phyloP scores from a whole-genome alignment of 202 grass and related monocot genomes.

The Setaria italica region DNA sequence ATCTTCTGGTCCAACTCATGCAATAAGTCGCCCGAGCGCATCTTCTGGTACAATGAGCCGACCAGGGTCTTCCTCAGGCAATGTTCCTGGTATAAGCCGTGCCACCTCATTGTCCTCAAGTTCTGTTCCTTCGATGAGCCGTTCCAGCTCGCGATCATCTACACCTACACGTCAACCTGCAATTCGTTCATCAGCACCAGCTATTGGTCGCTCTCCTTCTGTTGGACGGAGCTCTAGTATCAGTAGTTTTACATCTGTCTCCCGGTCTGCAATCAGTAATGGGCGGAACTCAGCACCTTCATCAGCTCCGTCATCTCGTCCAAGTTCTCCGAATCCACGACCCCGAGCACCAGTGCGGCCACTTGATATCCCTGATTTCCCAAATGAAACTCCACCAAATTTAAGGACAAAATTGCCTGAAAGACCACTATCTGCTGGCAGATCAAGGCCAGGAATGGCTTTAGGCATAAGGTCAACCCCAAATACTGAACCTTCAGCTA shows the following conservation, averaged over 20 bases:
- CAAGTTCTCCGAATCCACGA: slow-evolving; percentile 78
- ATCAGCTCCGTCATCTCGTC: slow-evolving; percentile 80
- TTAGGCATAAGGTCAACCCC: slow-evolving; percentile 61
- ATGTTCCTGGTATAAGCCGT: slow-evolving; percentile 50
- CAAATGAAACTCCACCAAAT: slow-evolving; percentile 86
- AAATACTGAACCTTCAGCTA: slow-evolving; percentile 58
- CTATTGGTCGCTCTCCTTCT: slow-evolving; percentile 68
- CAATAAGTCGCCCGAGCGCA: slow-evolving; percentile 47
- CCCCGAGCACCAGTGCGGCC: slow-evolving; percentile 74
- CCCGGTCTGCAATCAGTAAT: slow-evolving; percentile 51
- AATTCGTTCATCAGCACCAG: slow-evolving; percentile 50
- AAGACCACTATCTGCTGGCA: slow-evolving; percentile 83
- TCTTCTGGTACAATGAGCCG: slow-evolving; percentile 38
- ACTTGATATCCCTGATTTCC: slow-evolving; percentile 96
- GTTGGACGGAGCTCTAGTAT: slow-evolving; percentile 62
- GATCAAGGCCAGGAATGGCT: slow-evolving; percentile 80
- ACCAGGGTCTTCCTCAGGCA: slow-evolving; percentile 51
- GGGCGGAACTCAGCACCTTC: slow-evolving; percentile 71
- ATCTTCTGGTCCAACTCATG: slow-evolving; percentile 54
- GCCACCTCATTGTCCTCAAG: slow-evolving; percentile 51
- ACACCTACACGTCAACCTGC: slow-evolving; percentile 73
- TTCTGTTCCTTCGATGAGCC: slow-evolving; percentile 62
- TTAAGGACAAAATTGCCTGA: slow-evolving; percentile 96
- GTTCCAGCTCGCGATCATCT: slow-evolving; percentile 77
- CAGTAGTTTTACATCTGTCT: slow-evolving; percentile 49